Evolutionary conservation across 306 rosid species (phyloP), one percentile per base, ranked within the genome.

Genomic region (Mimosa bimucronata): DNA sequence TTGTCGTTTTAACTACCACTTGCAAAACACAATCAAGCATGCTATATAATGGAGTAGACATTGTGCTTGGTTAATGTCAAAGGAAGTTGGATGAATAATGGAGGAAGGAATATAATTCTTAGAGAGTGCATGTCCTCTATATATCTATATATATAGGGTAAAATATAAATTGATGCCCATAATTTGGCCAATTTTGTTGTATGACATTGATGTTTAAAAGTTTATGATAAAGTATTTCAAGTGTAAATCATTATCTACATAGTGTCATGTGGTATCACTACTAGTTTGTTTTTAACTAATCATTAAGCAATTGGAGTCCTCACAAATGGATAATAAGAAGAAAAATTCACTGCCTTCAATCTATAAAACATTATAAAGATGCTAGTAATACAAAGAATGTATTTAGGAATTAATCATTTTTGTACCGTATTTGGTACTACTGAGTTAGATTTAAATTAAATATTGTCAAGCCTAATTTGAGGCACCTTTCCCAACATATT

Each of bases 251-350:
- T 55, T 26, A 21, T 21, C 62, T 7, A 21, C 62, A 8, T 34
- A 21, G 14, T 8, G 23, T 55, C n/a, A 55, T 55, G 28, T 21
- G 62, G 9, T 55, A 21, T 21, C 29, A 55, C 19, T 8, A 21
- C 23, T n/a, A n/a, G n/a, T n/a, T n/a, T n/a, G n/a, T n/a, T 55
- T 55, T 55, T 7, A 3, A 9, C 1, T 21, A 21, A 19, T 55
- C 29, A 55, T 7, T 55, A n/a, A 55, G 29, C 13, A 55, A 55
- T 9, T 55, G 60, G 60, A 53, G 60, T n/a, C 60, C 60, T 19
- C 60, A 53, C 25, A 6, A n/a, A 53, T 48, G 62, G 62, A 55
- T 55, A 55, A 21, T 55, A 55, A 58, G 65, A 58, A 58, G 65
- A 58, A 58, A 58, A 58, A 3, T 25, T 25, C 6, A 4, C 16